Percentiles rank a stretch among this genome's conserved stretches.
phyloP scores from a whole-genome alignment of 768 basidiomycete species.

The Hygrocybe punicea region DNA sequence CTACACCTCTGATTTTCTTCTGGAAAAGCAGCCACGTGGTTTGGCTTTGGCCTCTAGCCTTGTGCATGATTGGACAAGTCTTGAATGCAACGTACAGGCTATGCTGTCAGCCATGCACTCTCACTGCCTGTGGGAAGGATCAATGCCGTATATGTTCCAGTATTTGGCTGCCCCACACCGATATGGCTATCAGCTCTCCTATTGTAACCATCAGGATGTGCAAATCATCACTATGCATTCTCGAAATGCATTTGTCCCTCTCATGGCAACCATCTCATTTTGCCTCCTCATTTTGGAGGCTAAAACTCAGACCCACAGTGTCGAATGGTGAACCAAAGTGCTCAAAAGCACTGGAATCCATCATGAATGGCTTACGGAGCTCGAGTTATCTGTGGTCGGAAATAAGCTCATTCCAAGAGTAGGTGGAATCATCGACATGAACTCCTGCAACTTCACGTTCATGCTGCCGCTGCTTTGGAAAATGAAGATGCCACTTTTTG shows the following conservation, averaged over 20 bases:
- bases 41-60: too few relatives aligned
- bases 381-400: slow-evolving; percentile 10
- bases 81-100: too few relatives aligned
- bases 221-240: background rate
- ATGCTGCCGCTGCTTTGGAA: too few relatives aligned
- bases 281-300: slow-evolving; percentile 1
- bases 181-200: background rate
- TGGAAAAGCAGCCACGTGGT: too few relatives aligned
- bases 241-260: slow-evolving; percentile 13
- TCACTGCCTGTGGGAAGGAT: too few relatives aligned
- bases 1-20: too few relatives aligned
- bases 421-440: slow-evolving; percentile 12
- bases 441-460: background rate
- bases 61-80: too few relatives aligned
- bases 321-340: slow-evolving; percentile 9
- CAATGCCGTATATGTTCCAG: too few relatives aligned
- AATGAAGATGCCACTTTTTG: too few relatives aligned
- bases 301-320: background rate
- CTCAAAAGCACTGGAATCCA: slow-evolving; percentile 4
- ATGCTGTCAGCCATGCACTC: background rate
- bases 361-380: slow-evolving; percentile 7
- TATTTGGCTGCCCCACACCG: too few relatives aligned
- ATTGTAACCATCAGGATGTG: background rate
- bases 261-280: slow-evolving; percentile 12
- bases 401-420: background rate